Evolutionary conservation across 1,139 yeast genomes (phyloP).

Genomic region (Taiozyma sp.): DNA sequence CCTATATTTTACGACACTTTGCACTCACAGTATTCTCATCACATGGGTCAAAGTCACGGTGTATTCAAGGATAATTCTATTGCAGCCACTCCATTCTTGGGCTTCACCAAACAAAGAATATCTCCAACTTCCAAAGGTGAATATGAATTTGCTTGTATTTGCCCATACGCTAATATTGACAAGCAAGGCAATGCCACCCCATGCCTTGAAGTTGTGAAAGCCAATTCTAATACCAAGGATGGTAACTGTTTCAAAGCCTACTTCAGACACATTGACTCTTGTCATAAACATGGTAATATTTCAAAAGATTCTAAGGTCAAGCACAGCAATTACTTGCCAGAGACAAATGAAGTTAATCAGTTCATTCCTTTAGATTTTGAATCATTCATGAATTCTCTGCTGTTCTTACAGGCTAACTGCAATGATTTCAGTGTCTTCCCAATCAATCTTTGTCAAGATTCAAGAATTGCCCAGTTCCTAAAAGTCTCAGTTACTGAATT

Average conservation of each 20-base stretch:
- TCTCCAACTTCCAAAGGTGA: not conserved
- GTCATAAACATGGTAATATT: not conserved
- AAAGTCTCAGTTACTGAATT: not conserved
- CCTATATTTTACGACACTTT: conserved; percentile 1
- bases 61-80: not conserved
- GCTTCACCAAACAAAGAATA: not conserved
- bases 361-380: not conserved
- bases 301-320: not conserved
- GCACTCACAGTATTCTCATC: conserved; percentile 3
- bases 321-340: not conserved
- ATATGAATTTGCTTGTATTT: not conserved
- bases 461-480: not conserved
- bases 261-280: conserved; percentile 4
- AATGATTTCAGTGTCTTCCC: not conserved
- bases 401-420: not conserved
- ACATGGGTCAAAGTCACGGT: conserved; percentile 3
- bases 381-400: not conserved
- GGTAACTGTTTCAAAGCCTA: not conserved
- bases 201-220: not conserved
- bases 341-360: not conserved
- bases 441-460: not conserved
- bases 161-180: not conserved
- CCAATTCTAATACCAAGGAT: not conserved
- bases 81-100: conserved; percentile 2
- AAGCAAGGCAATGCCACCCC: not conserved